Evolutionary conservation across 2,329 filamentous ascomycete genomes (phyloP).

Genomic region (Colletotrichum orbiculare): DNA sequence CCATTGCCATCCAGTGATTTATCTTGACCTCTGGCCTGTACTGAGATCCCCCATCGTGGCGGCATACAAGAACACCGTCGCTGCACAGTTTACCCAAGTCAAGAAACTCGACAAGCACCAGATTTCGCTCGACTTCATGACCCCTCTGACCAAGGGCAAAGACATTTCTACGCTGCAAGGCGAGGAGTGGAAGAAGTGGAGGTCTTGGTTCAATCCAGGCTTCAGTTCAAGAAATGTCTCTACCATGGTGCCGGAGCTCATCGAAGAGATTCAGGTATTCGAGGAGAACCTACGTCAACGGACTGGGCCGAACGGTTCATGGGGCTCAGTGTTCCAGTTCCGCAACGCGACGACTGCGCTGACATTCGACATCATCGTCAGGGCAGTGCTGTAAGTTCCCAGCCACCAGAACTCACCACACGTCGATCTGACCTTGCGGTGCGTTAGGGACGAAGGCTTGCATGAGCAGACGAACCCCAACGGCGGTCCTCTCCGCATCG

Average conservation of each 20-base stretch:
- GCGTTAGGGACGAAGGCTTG: conserved; percentile 44
- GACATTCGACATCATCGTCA: conserved; percentile 44
- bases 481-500: conserved; percentile 11
- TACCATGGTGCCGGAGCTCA: conserved; percentile 14
- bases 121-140: conserved; percentile 21
- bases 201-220: conserved; percentile 46
- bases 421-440: background rate
- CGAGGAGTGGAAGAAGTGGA: conserved; percentile 41
- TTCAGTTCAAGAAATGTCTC: conserved; percentile 40
- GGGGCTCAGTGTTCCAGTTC: conserved; percentile 28
- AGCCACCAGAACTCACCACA: accelerated
- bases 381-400: conserved; percentile 35
- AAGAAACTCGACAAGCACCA: conserved; percentile 31
- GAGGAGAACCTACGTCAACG: conserved; percentile 5
- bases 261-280: conserved; percentile 20
- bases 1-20: conserved; percentile 36
- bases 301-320: conserved; percentile 9
- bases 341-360: conserved; percentile 32
- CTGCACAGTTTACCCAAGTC: conserved; percentile 36
- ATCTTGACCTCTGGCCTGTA: conserved; percentile 40
- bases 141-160: conserved; percentile 16
- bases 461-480: conserved; percentile 42
- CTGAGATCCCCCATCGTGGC: conserved; percentile 26
- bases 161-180: conserved; percentile 18
- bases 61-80: conserved; percentile 31